A percentile compares a stretch with the other conserved stretches of the same genome.
Evolutionary conservation across 2,329 filamentous ascomycete genomes (phyloP).

Genomic region (Trichoderma pleuroti): DNA sequence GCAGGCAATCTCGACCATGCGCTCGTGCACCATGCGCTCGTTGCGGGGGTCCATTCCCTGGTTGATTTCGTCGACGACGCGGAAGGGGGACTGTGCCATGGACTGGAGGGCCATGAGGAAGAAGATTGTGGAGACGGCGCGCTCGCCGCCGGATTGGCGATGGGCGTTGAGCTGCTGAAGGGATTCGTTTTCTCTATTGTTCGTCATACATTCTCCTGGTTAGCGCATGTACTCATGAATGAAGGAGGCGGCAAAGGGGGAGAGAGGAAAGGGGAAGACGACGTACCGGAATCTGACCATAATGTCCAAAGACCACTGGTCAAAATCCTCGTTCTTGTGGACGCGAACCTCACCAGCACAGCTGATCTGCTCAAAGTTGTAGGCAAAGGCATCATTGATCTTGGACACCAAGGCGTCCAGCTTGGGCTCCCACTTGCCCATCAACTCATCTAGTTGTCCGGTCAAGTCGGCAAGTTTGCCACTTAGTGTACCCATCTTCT

Average conservation of each 20-base stretch:
- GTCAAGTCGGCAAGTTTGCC: constrained; percentile 53
- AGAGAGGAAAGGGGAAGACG: background rate
- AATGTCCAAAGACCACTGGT: constrained; percentile 90
- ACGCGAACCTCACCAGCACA: constrained; percentile 89
- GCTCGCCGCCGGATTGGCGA: constrained; percentile 92
- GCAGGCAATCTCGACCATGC: constrained; percentile 97
- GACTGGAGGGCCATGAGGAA: constrained; percentile 97
- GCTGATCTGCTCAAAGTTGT: constrained; percentile 91
- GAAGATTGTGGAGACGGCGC: constrained; percentile 95
- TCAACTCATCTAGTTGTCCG: constrained; percentile 61
- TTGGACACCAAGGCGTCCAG: constrained; percentile 72
- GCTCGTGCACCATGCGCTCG: constrained; percentile 95
- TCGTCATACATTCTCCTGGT: background rate
- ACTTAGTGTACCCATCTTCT: constrained; percentile 53
- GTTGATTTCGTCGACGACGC: constrained; percentile 98
- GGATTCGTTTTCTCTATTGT: constrained; percentile 66
- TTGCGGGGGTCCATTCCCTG: constrained; percentile 99
- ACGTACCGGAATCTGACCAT: constrained; percentile 87
- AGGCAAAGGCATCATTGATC: constrained; percentile 87
- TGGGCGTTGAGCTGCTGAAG: constrained; percentile 85
- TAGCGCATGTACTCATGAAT: background rate
- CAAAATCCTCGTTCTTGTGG: constrained; percentile 89
- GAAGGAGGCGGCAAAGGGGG: background rate
- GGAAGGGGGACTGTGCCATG: constrained; percentile 90
- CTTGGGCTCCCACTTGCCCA: constrained; percentile 74